Percentiles rank a stretch among this genome's conserved stretches.
Evolutionary conservation across 225 moss, liverwort and hornwort species (phyloP).

Genomic region (Marchantia paleacea): DNA sequence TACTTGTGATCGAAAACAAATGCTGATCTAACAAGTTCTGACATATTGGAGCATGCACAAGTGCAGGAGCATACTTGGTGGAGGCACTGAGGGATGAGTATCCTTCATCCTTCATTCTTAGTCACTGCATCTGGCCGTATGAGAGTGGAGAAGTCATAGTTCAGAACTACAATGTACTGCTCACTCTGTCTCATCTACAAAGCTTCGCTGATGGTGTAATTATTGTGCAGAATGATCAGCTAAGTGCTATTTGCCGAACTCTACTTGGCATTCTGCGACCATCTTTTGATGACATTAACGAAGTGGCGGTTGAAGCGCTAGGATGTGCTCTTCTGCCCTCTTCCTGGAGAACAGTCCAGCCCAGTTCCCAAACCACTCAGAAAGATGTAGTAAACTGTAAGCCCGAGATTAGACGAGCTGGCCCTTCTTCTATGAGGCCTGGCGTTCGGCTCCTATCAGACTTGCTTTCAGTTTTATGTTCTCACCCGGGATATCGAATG

Average conservation of each 20-base stretch:
- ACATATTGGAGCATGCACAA: neutral
- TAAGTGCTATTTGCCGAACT: constrained; percentile 67
- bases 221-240: constrained; percentile 78
- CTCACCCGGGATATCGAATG: constrained; percentile 80
- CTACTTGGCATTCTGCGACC: constrained; percentile 63
- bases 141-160: constrained; percentile 98
- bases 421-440: constrained; percentile 4
- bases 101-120: constrained; percentile 67
- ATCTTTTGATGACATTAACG: constrained; percentile 83
- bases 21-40: neutral
- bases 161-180: constrained; percentile 90
- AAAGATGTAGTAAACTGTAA: neutral
- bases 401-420: too few species aligned
- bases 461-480: constrained; percentile 65
- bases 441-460: constrained; percentile 64
- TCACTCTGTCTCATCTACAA: constrained; percentile 83
- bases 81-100: constrained; percentile 84
- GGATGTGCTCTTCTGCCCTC: constrained; percentile 71
- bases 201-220: constrained; percentile 72
- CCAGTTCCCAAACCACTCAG: constrained; percentile 19
- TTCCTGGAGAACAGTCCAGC: constrained; percentile 52
- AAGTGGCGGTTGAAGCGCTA: constrained; percentile 68
- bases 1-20: neutral
- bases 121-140: constrained; percentile 95
- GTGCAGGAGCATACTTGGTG: constrained; percentile 77